These are phyloP conservation scores for Pulveroboletus sp. DNA, from an alignment of 768 basidiomycete species.

Conservation along the genomic window DNA sequence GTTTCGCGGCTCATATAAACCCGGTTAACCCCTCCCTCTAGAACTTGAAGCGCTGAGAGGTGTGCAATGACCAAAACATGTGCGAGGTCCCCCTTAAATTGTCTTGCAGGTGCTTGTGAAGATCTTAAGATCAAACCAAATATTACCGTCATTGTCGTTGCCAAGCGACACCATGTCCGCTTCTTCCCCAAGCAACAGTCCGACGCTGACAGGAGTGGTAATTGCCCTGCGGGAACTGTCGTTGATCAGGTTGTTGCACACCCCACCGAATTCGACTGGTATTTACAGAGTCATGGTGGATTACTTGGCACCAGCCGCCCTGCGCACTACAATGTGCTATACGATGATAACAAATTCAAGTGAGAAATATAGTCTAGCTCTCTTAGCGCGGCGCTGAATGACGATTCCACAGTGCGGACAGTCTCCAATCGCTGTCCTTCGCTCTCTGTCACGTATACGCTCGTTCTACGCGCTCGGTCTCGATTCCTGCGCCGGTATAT, in stretches of 20 bases:
- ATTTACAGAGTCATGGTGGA: slow-evolving; percentile 73
- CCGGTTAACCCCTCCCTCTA: slow-evolving; percentile 16
- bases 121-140: slow-evolving; percentile 55
- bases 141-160: slow-evolving; percentile 77
- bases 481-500: slow-evolving; percentile 79
- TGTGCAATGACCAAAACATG: slow-evolving; percentile 27
- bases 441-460: slow-evolving; percentile 81
- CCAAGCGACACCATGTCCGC: slow-evolving; percentile 50
- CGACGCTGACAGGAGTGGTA: slow-evolving; percentile 64
- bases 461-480: slow-evolving; percentile 74
- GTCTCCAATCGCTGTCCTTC: slow-evolving; percentile 66
- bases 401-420: slow-evolving; percentile 46
- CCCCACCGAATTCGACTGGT: slow-evolving; percentile 74
- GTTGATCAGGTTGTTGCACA: slow-evolving; percentile 67
- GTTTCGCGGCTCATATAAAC: background rate
- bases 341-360: slow-evolving; percentile 59
- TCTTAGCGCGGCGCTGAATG: slow-evolving; percentile 4
- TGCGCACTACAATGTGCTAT: slow-evolving; percentile 47
- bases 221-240: slow-evolving; percentile 75
- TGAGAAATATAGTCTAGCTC: slow-evolving; percentile 18
- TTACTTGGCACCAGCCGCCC: slow-evolving; percentile 73
- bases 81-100: slow-evolving; percentile 1
- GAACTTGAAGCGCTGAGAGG: slow-evolving; percentile 62
- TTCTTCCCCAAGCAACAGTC: slow-evolving; percentile 47
- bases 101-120: slow-evolving; percentile 53